Evolutionary conservation across 441 rosid genomes (phyloP), one percentile per base, ranked within the genome.

Genomic region (Rhodomyrtus psidioides): DNA sequence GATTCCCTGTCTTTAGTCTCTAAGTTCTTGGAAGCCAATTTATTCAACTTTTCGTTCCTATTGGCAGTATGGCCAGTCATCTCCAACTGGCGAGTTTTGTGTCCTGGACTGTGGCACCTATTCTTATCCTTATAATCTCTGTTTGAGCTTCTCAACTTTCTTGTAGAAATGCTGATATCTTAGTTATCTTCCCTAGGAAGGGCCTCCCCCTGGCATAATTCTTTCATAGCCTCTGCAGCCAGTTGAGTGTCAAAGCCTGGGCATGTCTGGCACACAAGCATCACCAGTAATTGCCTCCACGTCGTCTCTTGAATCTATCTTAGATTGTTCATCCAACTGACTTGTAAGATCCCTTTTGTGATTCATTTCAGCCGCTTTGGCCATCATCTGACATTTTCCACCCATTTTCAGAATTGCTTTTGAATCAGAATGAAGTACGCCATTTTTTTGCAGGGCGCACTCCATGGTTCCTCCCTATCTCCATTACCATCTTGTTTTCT

Each of bases 211-310:
- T 84, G 84, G 75, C 90, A 88, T 82, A 97, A 93, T 83, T 94
- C 94, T 93, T 92, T 94, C 92, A 97, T 95, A 10, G 93, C 98
- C 90, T 96, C 99, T 85, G 98, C 98, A 85, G 99, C 99, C 90
- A 95, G 90, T 88, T 95, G 99, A 81, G 99, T 96, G 88, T 96
- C 97, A 87, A 91, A 85, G 86, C 99, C 98, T 65, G 88, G 87
- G 89, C 87, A 85, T 88, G 87, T 92, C 93, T 53, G 87, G 86
- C 88, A 86, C 55, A 84, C 86, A 90, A 46, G 82, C 86, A 81
- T 85, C 81, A 51, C 87, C 53, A 84, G 83, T 82, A 86, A 84
- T 81, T 84, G 86, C 90, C 86, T 91, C 91, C 76, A 84, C 65
- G 51, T 84, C 86, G 82, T 82, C 90, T 39, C 86, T 85, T 56